Base-by-base conservation (phyloP, 176 grass and related monocot species). In the Musa schizocarpa region DNA sequence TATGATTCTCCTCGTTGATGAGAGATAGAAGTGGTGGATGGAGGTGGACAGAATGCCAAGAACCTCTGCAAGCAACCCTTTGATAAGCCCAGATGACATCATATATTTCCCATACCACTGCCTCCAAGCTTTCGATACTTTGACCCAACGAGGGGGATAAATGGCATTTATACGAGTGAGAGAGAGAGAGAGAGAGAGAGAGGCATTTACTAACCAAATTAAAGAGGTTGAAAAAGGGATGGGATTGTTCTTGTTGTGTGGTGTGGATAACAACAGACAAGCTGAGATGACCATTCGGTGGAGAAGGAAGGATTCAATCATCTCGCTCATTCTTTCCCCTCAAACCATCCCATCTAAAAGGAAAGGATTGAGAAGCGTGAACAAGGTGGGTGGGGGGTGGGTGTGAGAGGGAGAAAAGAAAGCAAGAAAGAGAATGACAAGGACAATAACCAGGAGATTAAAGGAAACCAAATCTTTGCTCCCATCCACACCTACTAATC, bases 31-130 rank as follows among this genome's bases (percentile, higher is more conserved):
- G 12, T 27, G 1, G 34, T 43, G 34, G 19, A 19, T 76, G 74
- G 29, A 76, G 74, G 74, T 76, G 74, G 74, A 76, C 74, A 76
- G 74, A 62, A 76, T 76, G 74, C 74, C 74, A 76, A 76, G 50
- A 13, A 50, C 56, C 55, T 50, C 74, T 76, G 74, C 17, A 49
- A 63, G 74, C 19, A 13, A 22, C 74, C 74, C 74, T 76, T 76
- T 76, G 74, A 76, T 63, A 76, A 76, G 29, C 74, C 74, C 74
- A 63, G 0, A 76, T 76, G 74, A 76, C 56, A 76, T 11, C 54
- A 11, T 54, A 23, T 34, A 21, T 2, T 11, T 20, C 51, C 6
- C 9, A 11, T n/a, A 9, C 20, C 50, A 11, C 17, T 11, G 29
- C 69, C 17, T 52, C 34, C 17, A 0, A 21, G 3, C n/a, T 11